Conservation (phyloP, 805 yeast species). For the Suhomyces emberorum region DNA sequence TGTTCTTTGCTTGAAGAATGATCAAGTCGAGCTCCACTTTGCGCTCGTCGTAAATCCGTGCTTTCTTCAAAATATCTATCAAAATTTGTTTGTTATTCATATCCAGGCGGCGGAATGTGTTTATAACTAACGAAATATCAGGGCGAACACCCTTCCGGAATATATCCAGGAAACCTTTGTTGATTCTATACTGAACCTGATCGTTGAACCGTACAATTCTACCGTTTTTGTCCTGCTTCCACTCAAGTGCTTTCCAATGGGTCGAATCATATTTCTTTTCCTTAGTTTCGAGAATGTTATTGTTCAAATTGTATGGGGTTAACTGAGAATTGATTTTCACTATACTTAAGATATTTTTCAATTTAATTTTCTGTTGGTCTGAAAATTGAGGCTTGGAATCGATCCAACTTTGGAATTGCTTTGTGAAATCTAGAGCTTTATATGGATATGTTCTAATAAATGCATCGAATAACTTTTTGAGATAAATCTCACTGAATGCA, state of each 20-base stretch:
- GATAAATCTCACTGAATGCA: constrained; percentile 20
- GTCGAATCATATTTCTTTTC: constrained; percentile 22
- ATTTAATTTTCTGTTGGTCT: constrained; percentile 9
- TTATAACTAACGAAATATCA: constrained; percentile 28
- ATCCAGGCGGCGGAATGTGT: constrained; percentile 28
- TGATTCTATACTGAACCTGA: constrained; percentile 29
- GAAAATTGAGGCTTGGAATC: constrained; percentile 7
- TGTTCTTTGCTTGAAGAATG: constrained; percentile 16
- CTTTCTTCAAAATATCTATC: constrained; percentile 18
- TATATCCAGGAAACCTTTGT: constrained; percentile 31
- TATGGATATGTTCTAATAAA: constrained; percentile 35
- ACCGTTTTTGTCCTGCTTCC: constrained; percentile 13
- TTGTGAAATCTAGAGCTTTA: constrained; percentile 21
- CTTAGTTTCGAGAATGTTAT: constrained; percentile 9
- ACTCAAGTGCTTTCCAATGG: constrained; percentile 22
- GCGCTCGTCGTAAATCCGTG: constrained; percentile 11
- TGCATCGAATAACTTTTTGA: constrained; percentile 25
- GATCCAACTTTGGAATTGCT: constrained; percentile 19
- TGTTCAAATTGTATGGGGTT: constrained; percentile 23
- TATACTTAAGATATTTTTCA: constrained; percentile 16
- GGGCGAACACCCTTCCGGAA: constrained; percentile 36
- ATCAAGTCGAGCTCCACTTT: constrained; percentile 16
- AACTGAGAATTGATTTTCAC: constrained; percentile 21
- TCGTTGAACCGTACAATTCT: constrained; percentile 13
- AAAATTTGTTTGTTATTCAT: constrained; percentile 20